Conservation (phyloP, 306 rosid genomes). For the Cyamopsis tetragonoloba region DNA sequence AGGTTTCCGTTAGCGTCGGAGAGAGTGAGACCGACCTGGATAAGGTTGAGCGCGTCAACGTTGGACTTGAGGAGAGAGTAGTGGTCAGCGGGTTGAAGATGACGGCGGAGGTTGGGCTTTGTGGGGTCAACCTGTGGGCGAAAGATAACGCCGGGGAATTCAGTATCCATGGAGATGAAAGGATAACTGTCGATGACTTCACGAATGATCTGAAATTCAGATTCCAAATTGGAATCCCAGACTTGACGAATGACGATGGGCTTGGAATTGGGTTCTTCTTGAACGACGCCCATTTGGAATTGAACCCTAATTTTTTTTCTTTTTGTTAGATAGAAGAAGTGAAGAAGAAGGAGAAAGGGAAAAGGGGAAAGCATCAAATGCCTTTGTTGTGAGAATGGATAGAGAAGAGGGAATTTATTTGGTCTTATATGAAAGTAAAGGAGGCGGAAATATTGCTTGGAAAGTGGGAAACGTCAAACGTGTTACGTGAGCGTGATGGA, state of each 20-base stretch:
- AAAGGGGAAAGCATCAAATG: too few relatives aligned
- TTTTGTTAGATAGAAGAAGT: too few relatives aligned
- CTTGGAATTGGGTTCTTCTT: slow-evolving; percentile 8
- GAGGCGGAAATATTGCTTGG: not conserved
- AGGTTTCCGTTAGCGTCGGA: slow-evolving; percentile 63
- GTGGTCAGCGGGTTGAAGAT: slow-evolving; percentile 51
- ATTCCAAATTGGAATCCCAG: slow-evolving; percentile 55
- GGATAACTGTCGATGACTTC: slow-evolving; percentile 37
- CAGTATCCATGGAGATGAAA: slow-evolving; percentile 76
- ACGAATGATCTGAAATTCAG: slow-evolving; percentile 45
- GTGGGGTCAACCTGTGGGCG: slow-evolving; percentile 20
- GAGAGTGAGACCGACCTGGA: slow-evolving; percentile 76
- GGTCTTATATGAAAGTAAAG: not conserved
- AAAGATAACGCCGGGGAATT: slow-evolving; percentile 60
- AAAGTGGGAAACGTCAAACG: slow-evolving; percentile 10
- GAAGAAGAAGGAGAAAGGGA: too few relatives aligned
- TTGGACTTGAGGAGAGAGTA: slow-evolving; percentile 55
- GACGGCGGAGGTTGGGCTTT: not conserved
- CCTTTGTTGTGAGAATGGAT: too few relatives aligned
- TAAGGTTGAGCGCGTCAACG: slow-evolving; percentile 74
- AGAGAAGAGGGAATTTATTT: not conserved
- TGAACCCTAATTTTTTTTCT: too few relatives aligned
- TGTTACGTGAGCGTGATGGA: not conserved
- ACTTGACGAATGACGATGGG: slow-evolving; percentile 57
- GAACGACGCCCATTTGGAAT: not conserved